Base-by-base conservation (phyloP, 805 yeast species). In the Monosporozyma servazzii region DNA sequence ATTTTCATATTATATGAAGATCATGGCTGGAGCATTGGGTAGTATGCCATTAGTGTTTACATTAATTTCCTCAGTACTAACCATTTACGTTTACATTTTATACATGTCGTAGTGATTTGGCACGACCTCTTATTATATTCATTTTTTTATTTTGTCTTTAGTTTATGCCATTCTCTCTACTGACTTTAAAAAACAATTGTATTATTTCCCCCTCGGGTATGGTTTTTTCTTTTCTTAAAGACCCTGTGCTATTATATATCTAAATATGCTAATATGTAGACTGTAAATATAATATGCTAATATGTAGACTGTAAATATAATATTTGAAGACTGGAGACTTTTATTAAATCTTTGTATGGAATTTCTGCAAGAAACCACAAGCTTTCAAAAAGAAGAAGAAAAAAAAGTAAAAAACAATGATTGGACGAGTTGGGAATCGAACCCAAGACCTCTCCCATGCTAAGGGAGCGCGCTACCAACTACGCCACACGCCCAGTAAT, bases 381-480 rank as follows among this genome's bases (percentile, higher is more conserved):
- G n/a, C n/a, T n/a, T n/a, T n/a, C n/a, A n/a, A n/a, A 25, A 25
- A 2, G 27, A 25, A 25, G 2, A 25, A 25, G 27, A n/a, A 33
- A 33, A 33, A 33, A 33, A 33, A 33, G 20, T 5, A 13, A 10
- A 43, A 51, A 54, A 58, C n/a, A 60, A 57, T 48, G 56, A 69
- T 51, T 79, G 84, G 84, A 80, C 84, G 81, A 79, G 83, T 77
- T 79, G 79, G 84, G 85, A 79, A 76, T 80, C 81, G 85, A 80
- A 80, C 85, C 84, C 80, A 79, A 78, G 84, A 80, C 85, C 84
- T 80, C 78, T 78, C 81, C 78, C 84, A 79, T 79, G 84, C 84
- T 78, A 80, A 79, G 84, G 79, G 80, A 78, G 77, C 84, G 84
- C 84, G 84, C 84, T 80, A 80, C 84, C 84, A 78, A 80, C 84